Conservation (phyloP, 192 early-diverging fungal genomes). For the Coemansia sp. region DNA sequence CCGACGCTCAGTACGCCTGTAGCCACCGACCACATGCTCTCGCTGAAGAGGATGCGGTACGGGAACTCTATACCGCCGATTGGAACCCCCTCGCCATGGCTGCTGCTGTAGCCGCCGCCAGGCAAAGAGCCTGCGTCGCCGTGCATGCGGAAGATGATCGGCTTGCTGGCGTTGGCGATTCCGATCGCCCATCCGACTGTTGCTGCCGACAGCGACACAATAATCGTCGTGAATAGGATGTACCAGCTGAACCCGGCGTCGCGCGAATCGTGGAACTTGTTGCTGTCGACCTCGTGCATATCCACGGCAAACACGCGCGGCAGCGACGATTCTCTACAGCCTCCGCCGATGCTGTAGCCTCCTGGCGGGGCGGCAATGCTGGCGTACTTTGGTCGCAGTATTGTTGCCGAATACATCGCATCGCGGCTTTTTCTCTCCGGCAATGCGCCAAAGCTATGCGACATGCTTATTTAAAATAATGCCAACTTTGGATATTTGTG, state of each 20-base stretch:
- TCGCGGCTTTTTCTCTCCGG: background rate
- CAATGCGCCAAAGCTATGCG: slow-evolving; percentile 1
- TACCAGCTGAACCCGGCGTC: slow-evolving; percentile 49
- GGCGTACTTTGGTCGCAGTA: slow-evolving; percentile 1
- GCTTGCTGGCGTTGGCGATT: slow-evolving; percentile 37
- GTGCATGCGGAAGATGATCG: slow-evolving; percentile 32
- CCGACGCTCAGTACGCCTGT: slow-evolving; percentile 57
- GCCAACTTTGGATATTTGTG: too few relatives aligned
- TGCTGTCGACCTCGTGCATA: slow-evolving; percentile 43
- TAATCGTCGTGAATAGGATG: slow-evolving; percentile 30
- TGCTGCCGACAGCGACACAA: slow-evolving; percentile 42
- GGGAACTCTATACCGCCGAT: slow-evolving; percentile 19
- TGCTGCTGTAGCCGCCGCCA: background rate
- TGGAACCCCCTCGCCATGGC: background rate
- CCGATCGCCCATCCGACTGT: slow-evolving; percentile 45
- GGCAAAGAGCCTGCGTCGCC: slow-evolving; percentile 6
- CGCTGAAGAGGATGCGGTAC: slow-evolving; percentile 31
- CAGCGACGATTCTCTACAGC: background rate
- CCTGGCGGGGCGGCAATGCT: background rate
- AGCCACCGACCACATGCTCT: slow-evolving; percentile 51
- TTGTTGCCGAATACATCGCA: background rate
- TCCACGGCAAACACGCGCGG: slow-evolving; percentile 46
- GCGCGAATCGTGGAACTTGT: slow-evolving; percentile 49
- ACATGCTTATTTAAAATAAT: background rate
- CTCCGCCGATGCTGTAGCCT: background rate